Conservation (phyloP, 192 early-diverging fungal species). For the Cetraspora pellucida region DNA sequence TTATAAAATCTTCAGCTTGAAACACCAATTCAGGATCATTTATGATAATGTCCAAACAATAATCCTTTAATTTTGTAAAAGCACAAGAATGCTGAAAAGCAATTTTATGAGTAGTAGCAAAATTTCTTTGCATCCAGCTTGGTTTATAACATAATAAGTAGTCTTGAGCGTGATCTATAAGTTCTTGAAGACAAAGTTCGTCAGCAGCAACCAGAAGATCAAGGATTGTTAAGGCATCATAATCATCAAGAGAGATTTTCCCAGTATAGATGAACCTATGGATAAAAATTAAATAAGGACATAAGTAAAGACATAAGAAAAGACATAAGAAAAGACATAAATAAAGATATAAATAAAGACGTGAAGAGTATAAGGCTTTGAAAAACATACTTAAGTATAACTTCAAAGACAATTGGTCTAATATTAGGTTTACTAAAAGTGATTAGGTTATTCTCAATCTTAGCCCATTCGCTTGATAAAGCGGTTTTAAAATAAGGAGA, state of each 20-base stretch:
- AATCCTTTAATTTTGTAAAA: constrained; percentile 8
- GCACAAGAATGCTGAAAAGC: neutral
- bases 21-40: constrained; percentile 16
- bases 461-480: constrained; percentile 24
- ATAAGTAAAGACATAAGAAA: neutral
- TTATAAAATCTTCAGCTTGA: constrained; percentile 1
- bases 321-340: neutral
- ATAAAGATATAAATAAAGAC: neutral
- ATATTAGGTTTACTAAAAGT: constrained; percentile 34
- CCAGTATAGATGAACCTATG: constrained; percentile 27
- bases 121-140: constrained; percentile 27
- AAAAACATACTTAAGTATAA: constrained; percentile 21
- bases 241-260: neutral
- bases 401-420: constrained; percentile 15
- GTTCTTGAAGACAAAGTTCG: constrained; percentile 28
- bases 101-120: neutral
- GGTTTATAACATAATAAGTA: constrained; percentile 9
- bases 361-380: neutral
- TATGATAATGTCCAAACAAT: constrained; percentile 13
- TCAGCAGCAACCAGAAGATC: constrained; percentile 12
- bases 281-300: neutral
- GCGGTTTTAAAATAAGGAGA: constrained; percentile 21
- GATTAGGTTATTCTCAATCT: constrained; percentile 4
- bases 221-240: neutral
- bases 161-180: constrained; percentile 3